These are phyloP conservation scores for Bombardia bombarda DNA, from an alignment of 495 filamentous ascomycete species.

Conservation along the genomic window DNA sequence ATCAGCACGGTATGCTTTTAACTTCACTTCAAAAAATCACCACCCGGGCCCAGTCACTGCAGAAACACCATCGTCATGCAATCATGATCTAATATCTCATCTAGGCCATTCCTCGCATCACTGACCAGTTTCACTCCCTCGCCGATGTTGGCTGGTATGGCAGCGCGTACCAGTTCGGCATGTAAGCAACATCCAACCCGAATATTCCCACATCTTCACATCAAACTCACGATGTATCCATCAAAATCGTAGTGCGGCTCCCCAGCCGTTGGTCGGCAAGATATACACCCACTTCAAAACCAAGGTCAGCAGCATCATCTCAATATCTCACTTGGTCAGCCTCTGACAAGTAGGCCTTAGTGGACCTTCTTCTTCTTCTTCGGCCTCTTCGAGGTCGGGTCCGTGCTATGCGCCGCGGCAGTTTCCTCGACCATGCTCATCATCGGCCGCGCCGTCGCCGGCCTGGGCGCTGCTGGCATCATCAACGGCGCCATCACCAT, in stretches of 20 bases:
- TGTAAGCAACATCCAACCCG: constrained; percentile 2
- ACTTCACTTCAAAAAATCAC: too few relatives aligned
- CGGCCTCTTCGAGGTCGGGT: constrained; percentile 38
- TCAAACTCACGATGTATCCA: too few relatives aligned
- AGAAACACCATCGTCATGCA: background rate
- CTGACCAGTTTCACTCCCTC: constrained; percentile 29
- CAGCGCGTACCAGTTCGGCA: constrained; percentile 33
- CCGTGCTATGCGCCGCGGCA: constrained; percentile 43
- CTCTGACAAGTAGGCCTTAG: too few relatives aligned
- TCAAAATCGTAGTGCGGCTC: constrained; percentile 39
- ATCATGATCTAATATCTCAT: constrained; percentile 19
- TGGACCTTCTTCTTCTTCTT: constrained; percentile 32
- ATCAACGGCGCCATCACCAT: constrained; percentile 32
- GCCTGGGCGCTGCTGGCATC: constrained; percentile 36
- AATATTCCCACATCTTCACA: too few relatives aligned
- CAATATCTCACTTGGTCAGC: too few relatives aligned
- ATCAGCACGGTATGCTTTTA: constrained; percentile 28
- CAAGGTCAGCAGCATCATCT: too few relatives aligned
- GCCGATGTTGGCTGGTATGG: constrained; percentile 37
- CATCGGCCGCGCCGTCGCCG: constrained; percentile 47
- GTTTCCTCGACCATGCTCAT: constrained; percentile 40
- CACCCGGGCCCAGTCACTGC: background rate
- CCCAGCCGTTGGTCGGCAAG: constrained; percentile 45
- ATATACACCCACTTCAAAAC: constrained; percentile 44
- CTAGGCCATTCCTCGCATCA: constrained; percentile 34